Conservation (phyloP, 2,329 filamentous ascomycete species). For the Juglanconis oblonga region DNA sequence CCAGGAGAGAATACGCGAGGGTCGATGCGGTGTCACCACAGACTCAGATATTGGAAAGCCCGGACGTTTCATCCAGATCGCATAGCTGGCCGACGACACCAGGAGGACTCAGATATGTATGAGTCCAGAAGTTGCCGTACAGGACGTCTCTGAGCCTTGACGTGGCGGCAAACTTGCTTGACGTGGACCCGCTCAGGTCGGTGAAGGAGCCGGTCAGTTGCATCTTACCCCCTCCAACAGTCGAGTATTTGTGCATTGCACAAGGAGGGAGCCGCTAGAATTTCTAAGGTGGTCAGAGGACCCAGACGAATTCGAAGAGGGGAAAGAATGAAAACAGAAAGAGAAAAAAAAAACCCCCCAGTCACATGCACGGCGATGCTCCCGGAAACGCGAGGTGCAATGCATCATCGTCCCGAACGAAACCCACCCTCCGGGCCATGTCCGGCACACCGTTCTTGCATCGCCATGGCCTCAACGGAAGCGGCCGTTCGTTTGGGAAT, state of each 20-base stretch:
- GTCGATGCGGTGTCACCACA: slow-evolving; percentile 14
- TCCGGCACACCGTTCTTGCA: background rate
- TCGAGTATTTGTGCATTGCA: background rate
- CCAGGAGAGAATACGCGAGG: background rate
- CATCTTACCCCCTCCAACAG: background rate
- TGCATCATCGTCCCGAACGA: background rate
- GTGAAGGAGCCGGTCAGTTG: background rate
- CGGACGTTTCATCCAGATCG: background rate
- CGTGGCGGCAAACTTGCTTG: background rate
- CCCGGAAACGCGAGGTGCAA: background rate
- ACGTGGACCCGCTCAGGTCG: background rate
- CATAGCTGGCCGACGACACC: background rate
- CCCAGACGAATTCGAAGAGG: background rate
- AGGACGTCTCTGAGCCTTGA: background rate
- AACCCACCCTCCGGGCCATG: background rate
- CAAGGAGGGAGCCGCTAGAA: background rate
- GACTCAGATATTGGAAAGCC: background rate
- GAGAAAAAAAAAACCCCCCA: too few relatives aligned
- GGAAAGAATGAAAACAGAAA: background rate
- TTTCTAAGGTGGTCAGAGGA: background rate
- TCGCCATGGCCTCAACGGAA: background rate
- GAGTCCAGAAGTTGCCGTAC: background rate
- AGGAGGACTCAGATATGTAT: background rate
- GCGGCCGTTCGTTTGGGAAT: background rate
- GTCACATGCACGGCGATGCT: background rate